A percentile compares a stretch with the other conserved stretches of the same genome.
phyloP scores from a whole-genome alignment of 2,329 filamentous ascomycete genomes.

The Nigrograna mackinnonii region DNA sequence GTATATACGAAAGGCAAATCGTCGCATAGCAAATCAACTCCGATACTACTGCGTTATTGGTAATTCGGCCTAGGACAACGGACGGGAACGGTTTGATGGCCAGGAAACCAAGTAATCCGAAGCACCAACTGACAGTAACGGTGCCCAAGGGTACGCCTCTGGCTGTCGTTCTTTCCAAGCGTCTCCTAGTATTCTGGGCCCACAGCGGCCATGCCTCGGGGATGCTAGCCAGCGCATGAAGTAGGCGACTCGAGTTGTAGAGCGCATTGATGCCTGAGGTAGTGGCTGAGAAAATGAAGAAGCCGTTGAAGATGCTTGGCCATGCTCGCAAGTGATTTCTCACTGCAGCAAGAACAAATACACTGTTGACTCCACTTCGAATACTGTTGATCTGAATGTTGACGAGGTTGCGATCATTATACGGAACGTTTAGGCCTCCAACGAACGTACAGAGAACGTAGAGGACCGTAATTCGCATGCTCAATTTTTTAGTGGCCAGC shows the following conservation, averaged over 20 bases:
- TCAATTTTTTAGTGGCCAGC: slow-evolving; percentile 48
- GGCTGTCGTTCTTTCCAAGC: slow-evolving; percentile 40
- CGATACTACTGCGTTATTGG: slow-evolving; percentile 38
- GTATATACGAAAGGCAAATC: slow-evolving; percentile 36
- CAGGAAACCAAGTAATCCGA: slow-evolving; percentile 43
- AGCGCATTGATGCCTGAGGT: slow-evolving; percentile 48
- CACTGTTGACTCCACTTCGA: slow-evolving; percentile 37
- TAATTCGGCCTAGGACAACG: slow-evolving; percentile 37
- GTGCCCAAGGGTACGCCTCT: slow-evolving; percentile 44
- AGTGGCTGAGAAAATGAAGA: slow-evolving; percentile 50
- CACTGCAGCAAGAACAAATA: slow-evolving; percentile 47
- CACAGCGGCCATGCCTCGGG: slow-evolving; percentile 45
- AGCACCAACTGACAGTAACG: slow-evolving; percentile 40
- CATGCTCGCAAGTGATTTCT: slow-evolving; percentile 40
- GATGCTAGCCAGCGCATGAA: slow-evolving; percentile 48
- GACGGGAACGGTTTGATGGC: slow-evolving; percentile 30
- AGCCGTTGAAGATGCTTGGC: slow-evolving; percentile 49
- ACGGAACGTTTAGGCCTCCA: slow-evolving; percentile 48
- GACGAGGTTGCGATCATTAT: slow-evolving; percentile 36
- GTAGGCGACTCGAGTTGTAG: slow-evolving; percentile 46
- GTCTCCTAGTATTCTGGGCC: slow-evolving; percentile 30
- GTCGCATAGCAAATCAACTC: slow-evolving; percentile 41
- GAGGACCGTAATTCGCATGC: slow-evolving; percentile 47
- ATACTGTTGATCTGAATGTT: slow-evolving; percentile 29
- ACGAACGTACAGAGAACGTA: slow-evolving; percentile 48